phyloP scores from a whole-genome alignment of 1,139 yeast genomes.

The Ashbya aceris region DNA sequence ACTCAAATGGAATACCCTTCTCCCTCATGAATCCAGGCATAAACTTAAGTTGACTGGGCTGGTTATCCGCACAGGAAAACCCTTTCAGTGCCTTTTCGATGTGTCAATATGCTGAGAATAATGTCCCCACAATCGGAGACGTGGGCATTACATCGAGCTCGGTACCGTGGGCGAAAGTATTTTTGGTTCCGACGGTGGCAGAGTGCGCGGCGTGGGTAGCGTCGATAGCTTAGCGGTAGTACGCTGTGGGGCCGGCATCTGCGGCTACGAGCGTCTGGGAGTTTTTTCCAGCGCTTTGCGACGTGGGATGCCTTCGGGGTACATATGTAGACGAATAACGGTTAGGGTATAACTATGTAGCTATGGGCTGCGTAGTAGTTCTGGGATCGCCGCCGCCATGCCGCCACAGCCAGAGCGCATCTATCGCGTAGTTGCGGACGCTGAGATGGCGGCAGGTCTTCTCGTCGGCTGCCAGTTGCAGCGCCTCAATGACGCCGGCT shows the following conservation, averaged over 20 bases:
- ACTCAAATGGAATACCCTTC: neutral
- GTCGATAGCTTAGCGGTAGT: too few species aligned
- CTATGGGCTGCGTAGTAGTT: neutral
- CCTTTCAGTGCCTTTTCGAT: slow-evolving; percentile 30
- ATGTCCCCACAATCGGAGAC: slow-evolving; percentile 2
- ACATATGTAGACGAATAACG: neutral
- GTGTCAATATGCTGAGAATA: slow-evolving; percentile 38
- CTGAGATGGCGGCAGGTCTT: slow-evolving; percentile 55
- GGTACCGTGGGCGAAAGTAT: neutral
- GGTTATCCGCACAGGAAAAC: neutral
- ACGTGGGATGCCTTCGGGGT: too few species aligned
- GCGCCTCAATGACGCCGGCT: slow-evolving; percentile 57
- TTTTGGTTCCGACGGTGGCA: too few species aligned
- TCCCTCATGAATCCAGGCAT: slow-evolving; percentile 23
- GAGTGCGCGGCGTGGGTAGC: too few species aligned
- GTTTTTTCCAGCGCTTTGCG: too few species aligned
- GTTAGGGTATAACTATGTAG: neutral
- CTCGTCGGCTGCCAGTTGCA: slow-evolving; percentile 71
- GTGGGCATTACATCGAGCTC: neutral
- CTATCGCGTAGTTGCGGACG: slow-evolving; percentile 78
- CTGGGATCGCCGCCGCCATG: slow-evolving; percentile 55
- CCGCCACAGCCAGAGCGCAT: slow-evolving; percentile 90
- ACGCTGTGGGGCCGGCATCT: too few species aligned
- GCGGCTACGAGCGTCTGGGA: too few species aligned
- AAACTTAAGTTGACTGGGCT: slow-evolving; percentile 34